phyloP scores from a whole-genome alignment of 169 alveolate genomes.

The Blepharisma undulans region DNA sequence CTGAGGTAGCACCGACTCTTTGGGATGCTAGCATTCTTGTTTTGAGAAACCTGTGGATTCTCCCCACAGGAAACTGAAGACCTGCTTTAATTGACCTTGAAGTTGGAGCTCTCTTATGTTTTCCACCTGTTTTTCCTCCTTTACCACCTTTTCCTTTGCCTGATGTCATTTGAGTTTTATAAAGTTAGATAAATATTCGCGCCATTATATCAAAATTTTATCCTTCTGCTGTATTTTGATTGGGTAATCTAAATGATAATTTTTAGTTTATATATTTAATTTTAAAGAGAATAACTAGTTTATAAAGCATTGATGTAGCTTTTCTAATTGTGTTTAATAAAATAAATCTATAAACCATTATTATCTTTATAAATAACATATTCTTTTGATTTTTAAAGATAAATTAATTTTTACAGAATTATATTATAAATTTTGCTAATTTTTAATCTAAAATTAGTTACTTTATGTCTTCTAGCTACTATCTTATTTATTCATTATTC shows the following conservation, averaged over 20 bases:
- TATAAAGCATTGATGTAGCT: not conserved
- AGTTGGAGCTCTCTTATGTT: conserved; percentile 96
- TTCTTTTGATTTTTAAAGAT: too few relatives aligned
- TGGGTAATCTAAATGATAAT: not conserved
- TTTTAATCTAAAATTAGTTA: too few relatives aligned
- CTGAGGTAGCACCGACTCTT: conserved; percentile 99
- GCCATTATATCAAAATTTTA: not conserved
- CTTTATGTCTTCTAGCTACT: too few relatives aligned
- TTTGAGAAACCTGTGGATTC: conserved; percentile 98
- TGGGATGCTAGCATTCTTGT: conserved; percentile 95
- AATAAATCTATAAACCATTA: too few relatives aligned
- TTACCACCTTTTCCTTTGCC: conserved; percentile 64
- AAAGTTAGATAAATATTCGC: not conserved
- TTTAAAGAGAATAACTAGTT: not conserved
- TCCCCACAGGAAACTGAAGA: conserved; percentile 99
- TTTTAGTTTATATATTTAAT: not conserved
- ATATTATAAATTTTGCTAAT: too few relatives aligned
- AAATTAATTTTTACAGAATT: too few relatives aligned
- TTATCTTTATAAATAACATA: too few relatives aligned
- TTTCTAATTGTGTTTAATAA: too few relatives aligned
- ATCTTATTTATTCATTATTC: too few relatives aligned
- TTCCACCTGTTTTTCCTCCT: conserved; percentile 91
- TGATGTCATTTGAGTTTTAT: not conserved
- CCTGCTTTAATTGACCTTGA: conserved; percentile 99
- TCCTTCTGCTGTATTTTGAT: not conserved